phyloP scores from a whole-genome alignment of 805 yeast species.

The Tetrapisispora pingtungensis region DNA sequence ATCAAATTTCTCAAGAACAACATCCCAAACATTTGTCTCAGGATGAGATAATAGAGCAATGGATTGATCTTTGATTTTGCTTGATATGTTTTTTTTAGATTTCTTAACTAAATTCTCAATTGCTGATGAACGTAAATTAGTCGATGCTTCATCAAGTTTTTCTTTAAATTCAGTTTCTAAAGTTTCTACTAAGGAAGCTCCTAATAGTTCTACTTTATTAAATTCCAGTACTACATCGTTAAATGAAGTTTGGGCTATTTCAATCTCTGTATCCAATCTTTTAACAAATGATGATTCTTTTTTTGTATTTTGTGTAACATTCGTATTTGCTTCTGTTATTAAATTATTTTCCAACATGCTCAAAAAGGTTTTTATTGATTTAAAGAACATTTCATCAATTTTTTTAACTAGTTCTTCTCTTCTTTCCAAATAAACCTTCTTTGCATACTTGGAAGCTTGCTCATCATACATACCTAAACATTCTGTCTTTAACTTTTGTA shows the following conservation, averaged over 20 bases:
- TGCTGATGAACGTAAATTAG: slow-evolving; percentile 32
- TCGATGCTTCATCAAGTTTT: slow-evolving; percentile 18
- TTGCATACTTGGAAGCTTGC: slow-evolving; percentile 67
- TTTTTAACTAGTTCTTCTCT: slow-evolving; percentile 38
- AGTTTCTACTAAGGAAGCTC: neutral
- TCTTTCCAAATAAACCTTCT: slow-evolving; percentile 56
- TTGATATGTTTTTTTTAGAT: slow-evolving; percentile 37
- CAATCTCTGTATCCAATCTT: slow-evolving; percentile 9
- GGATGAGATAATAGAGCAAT: slow-evolving; percentile 42
- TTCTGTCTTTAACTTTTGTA: slow-evolving; percentile 36
- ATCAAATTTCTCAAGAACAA: slow-evolving; percentile 37
- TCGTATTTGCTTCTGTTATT: slow-evolving; percentile 22
- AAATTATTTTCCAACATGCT: slow-evolving; percentile 30
- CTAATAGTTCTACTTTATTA: slow-evolving; percentile 15
- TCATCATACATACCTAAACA: slow-evolving; percentile 50
- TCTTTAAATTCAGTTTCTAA: slow-evolving; percentile 1
- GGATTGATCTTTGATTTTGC: slow-evolving; percentile 42
- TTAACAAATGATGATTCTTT: slow-evolving; percentile 24
- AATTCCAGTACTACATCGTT: slow-evolving; percentile 1
- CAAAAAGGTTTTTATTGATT: slow-evolving; percentile 36
- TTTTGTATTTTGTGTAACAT: slow-evolving; percentile 22
- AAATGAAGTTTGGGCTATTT: neutral
- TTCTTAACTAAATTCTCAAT: slow-evolving; percentile 34
- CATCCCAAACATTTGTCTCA: slow-evolving; percentile 50
- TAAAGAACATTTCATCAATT: slow-evolving; percentile 38